Percentiles rank a stretch among this genome's conserved stretches.
Evolutionary conservation across 2,329 filamentous ascomycete species (phyloP).

Genomic region (Botrytis porri): DNA sequence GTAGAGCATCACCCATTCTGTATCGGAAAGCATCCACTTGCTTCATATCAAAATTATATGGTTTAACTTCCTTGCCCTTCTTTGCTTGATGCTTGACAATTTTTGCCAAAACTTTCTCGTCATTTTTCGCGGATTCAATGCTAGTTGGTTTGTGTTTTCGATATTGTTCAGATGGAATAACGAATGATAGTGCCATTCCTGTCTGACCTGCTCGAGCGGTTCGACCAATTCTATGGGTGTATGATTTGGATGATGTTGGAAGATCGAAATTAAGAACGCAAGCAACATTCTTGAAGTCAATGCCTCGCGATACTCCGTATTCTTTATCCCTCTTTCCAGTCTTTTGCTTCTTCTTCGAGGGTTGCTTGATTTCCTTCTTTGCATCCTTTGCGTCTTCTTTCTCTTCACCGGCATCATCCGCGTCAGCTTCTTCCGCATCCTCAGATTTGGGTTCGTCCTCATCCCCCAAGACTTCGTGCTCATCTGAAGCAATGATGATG

Average conservation of each 20-base stretch:
- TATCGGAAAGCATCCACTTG: conserved; percentile 94
- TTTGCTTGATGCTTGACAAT: conserved; percentile 78
- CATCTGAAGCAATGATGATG: conserved; percentile 94
- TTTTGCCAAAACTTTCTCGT: conserved; percentile 79
- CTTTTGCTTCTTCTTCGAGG: conserved; percentile 63
- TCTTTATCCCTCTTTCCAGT: conserved; percentile 71
- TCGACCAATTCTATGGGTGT: conserved; percentile 94
- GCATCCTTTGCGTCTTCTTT: conserved; percentile 40
- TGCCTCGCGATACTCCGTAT: conserved; percentile 91
- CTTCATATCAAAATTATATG: conserved; percentile 92
- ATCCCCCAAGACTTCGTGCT: conserved; percentile 76
- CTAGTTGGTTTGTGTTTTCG: conserved; percentile 87
- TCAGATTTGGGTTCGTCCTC: conserved; percentile 41
- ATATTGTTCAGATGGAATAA: conserved; percentile 76
- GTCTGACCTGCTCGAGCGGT: conserved; percentile 88
- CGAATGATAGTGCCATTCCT: conserved; percentile 94
- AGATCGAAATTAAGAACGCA: conserved; percentile 97
- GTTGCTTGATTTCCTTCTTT: conserved; percentile 39
- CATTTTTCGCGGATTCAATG: conserved; percentile 70
- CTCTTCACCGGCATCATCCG: conserved; percentile 25
- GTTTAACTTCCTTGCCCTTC: conserved; percentile 75
- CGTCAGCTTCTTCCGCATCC: conserved; percentile 28
- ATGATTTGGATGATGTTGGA: conserved; percentile 81
- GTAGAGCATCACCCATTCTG: conserved; percentile 86
- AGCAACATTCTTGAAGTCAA: conserved; percentile 94